phyloP scores from a whole-genome alignment of 441 rosid genomes.

The Brassica hybrid region DNA sequence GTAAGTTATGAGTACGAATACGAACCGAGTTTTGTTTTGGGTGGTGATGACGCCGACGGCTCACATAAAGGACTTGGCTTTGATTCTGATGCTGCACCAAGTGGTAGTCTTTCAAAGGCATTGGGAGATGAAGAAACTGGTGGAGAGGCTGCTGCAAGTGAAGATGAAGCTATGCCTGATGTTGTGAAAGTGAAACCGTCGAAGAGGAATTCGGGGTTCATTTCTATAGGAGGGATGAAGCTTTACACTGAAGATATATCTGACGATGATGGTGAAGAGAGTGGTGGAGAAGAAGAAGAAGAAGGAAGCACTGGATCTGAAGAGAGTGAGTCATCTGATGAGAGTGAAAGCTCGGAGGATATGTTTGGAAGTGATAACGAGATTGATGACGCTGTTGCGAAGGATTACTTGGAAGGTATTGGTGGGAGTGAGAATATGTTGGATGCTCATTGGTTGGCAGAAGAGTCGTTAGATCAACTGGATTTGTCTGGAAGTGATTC shows the following conservation, averaged over 20 bases:
- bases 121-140: conserved; percentile 44
- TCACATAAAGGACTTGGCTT: conserved; percentile 75
- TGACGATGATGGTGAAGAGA: conserved; percentile 51
- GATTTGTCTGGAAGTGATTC: conserved; percentile 60
- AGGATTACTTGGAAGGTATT: conserved; percentile 86
- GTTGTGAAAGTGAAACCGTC: conserved; percentile 37
- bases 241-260: conserved; percentile 76
- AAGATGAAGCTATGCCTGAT: conserved; percentile 47
- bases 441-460: conserved; percentile 67
- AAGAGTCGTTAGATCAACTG: conserved; percentile 52
- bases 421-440: conserved; percentile 69
- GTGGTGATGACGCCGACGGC: conserved; percentile 51
- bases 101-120: conserved; percentile 51
- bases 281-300: conserved; percentile 47
- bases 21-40: conserved; percentile 64
- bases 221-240: conserved; percentile 72
- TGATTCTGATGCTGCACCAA: conserved; percentile 47
- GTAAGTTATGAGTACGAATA: conserved; percentile 59
- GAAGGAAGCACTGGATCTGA: conserved; percentile 52
- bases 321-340: conserved; percentile 50
- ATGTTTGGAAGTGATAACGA: conserved; percentile 58
- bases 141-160: conserved; percentile 37
- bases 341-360: conserved; percentile 53
- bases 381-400: conserved; percentile 80
- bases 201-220: conserved; percentile 60